phyloP scores from a whole-genome alignment of 2,329 filamentous ascomycete genomes.

The Plectosphaerella plurivora region DNA sequence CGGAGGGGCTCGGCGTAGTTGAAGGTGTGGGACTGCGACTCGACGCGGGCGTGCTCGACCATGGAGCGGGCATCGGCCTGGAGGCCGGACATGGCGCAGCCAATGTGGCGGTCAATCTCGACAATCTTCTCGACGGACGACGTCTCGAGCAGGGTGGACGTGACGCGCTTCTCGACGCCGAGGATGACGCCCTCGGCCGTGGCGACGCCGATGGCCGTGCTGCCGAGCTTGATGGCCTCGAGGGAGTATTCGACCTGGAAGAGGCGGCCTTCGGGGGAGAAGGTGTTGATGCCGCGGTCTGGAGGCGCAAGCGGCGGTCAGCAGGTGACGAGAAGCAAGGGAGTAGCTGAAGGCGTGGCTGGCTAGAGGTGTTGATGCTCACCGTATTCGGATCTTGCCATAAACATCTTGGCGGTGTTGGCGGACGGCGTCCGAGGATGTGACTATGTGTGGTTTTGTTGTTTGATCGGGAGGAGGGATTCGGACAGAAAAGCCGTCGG shows the following conservation, averaged over 20 bases:
- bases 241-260: conserved; percentile 99
- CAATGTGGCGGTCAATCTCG: conserved; percentile 98
- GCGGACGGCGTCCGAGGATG: neutral
- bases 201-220: conserved; percentile 95
- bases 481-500: neutral
- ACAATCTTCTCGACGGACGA: conserved; percentile 99
- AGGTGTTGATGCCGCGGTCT: conserved; percentile 55
- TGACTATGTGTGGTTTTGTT: neutral
- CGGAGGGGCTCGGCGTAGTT: conserved; percentile 94
- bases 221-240: conserved; percentile 99
- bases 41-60: conserved; percentile 96
- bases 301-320: neutral
- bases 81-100: conserved; percentile 96
- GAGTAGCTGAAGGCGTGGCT: conserved; percentile 13
- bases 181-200: conserved; percentile 94
- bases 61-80: conserved; percentile 97
- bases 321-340: no score
- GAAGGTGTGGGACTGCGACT: conserved; percentile 95
- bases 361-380: conserved; percentile 31
- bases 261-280: conserved; percentile 97
- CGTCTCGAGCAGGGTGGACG: conserved; percentile 93
- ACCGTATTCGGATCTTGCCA: conserved; percentile 99
- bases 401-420: conserved; percentile 79
- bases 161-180: conserved; percentile 98
- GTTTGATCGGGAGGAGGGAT: neutral